Base-by-base conservation (phyloP, 768 basidiomycete species). In the Macrolepiota dolichaula region DNA sequence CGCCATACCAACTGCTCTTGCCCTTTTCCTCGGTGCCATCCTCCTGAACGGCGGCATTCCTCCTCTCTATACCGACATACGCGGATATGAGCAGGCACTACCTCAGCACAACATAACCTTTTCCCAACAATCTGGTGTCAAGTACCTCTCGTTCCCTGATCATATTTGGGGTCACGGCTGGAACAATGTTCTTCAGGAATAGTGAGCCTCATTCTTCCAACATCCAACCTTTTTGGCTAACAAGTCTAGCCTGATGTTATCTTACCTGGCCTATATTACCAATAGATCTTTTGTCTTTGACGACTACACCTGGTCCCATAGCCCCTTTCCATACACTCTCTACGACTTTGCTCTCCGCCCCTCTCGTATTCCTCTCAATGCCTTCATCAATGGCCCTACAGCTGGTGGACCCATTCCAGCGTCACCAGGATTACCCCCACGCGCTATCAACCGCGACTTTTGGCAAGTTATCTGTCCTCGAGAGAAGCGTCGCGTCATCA, bases 111-210 rank as follows among this genome's bases (percentile, higher is more conserved):
- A 62, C 17, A 3, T 35, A 9, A 59, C 9, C 13, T 29, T 53
- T 27, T 51, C 59, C 24, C 22, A 57, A 76, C 51, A n/a, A 5
- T 64, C 61, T 1, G 44, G 66, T 64, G 66, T 66, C 35, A 65
- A 66, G 63, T 86, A 80, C 62, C 63, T 87, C 32, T 67, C 78
- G 27, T 86, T 85, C 63, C 79, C 83, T 0, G 77, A 77, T 19
- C 83, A 85, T 62, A 57, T 85, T 4, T 85, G 84, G 84, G 84
- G 83, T 0, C 82, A 81, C 57, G 86, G 86, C 1, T 74, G 86
- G 59, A 86, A 86, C 69, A 87, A 87, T 58, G 69, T 86, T 29
- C 72, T 87, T 25, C 83, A 86, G 69, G 85, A 87, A 77, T 74
- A 78, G 84, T 86, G 67, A 62, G 83, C 79, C 36, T 53, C 65